Evolutionary conservation across 352 stramenopile genomes (phyloP).

Genomic region (Globisporangium viniferum): DNA sequence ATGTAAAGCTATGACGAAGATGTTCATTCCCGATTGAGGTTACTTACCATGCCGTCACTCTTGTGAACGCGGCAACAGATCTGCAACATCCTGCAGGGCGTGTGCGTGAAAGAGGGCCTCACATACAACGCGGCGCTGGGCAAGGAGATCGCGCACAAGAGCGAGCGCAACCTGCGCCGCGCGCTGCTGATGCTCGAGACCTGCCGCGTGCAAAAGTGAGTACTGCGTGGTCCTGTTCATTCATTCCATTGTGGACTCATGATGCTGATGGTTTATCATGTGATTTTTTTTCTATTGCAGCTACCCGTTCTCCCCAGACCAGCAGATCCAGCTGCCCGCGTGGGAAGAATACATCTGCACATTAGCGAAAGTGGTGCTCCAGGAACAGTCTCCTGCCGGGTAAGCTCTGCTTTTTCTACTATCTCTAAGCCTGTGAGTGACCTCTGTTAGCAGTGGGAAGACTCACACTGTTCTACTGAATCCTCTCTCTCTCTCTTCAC

Average conservation of each 20-base stretch:
- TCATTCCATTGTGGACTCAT: not conserved
- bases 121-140: conserved; percentile 87
- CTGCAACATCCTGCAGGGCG: conserved; percentile 82
- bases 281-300: conserved; percentile 21
- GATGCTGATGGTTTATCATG: not conserved
- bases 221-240: not conserved
- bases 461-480: not conserved
- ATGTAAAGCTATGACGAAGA: not conserved
- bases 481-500: not conserved
- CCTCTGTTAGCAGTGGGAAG: conserved; percentile 5
- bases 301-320: conserved; percentile 83
- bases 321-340: conserved; percentile 88
- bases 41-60: not conserved
- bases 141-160: conserved; percentile 89
- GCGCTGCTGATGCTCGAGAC: conserved; percentile 98
- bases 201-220: conserved; percentile 75
- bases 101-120: conserved; percentile 92
- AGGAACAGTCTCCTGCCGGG: conserved; percentile 93
- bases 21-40: not conserved
- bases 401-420: conserved; percentile 22
- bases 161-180: conserved; percentile 94
- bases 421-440: not conserved
- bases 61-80: conserved; percentile 52
- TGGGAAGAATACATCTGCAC: conserved; percentile 98
- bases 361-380: conserved; percentile 92